Base-by-base conservation (phyloP, 805 yeast genomes). In the Pichia phayaonensis region DNA sequence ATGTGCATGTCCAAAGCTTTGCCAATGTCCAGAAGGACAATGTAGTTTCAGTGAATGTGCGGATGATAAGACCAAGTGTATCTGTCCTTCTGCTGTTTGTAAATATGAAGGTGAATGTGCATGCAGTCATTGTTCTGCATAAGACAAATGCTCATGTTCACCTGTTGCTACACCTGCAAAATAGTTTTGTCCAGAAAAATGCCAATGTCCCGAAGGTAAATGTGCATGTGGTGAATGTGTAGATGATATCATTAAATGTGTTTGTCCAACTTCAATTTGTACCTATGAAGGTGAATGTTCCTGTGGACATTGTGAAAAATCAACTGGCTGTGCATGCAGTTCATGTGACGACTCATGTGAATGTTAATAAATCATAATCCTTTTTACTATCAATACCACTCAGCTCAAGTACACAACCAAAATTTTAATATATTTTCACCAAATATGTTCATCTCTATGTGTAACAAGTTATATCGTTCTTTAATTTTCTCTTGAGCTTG, bases 181-280 rank as follows among this genome's bases (percentile, higher is more conserved):
- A 40, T 54, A 55, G 26, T 36, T 44, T 7, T 52, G 55, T 40
- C 50, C 55, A 38, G 49, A 52, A 40, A 44, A 44, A 34, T 52
- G 55, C 16, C 48, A 49, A 44, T 49, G 52, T 40, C 43, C 42
- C 31, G 51, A 22, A 4, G 53, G 38, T 34, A 16, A 34, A n/a
- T 53, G 55, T 40, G 40, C 41, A 10, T 53, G 55, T 31, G 53
- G 47, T 42, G 29, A 48, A 16, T 52, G 53, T 29, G 20, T 10
- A 6, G 20, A 42, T 22, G 50, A 52, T 42, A 46, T 46, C 34
- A 26, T 42, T 6, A 43, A 42, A 21, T 52, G 55, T 45, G 46
- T 45, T 15, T 52, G 55, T 21, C 49, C 48, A 29, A 52, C 50
- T 16, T 34, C 38, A 12, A 45, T 22, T 15, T 52, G 55, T 18